Evolutionary conservation across 164 flowering plant genomes (phyloP), one percentile per base, ranked within the genome.

Genomic region (Stephania cephalantha): DNA sequence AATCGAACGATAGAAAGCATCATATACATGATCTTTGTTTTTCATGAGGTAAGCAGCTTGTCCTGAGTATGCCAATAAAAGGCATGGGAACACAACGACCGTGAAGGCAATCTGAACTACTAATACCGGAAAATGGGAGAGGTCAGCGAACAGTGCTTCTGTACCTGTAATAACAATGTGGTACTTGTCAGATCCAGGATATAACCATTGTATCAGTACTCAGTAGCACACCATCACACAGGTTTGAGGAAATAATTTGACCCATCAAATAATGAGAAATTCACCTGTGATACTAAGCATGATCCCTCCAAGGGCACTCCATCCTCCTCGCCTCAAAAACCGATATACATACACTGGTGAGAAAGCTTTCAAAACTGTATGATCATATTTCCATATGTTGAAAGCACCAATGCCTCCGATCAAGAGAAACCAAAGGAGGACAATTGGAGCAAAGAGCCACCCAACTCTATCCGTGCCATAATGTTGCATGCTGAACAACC

Each of bases 401-500:
- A 82, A 87, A 58, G 90, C 85, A 74, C 99, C 99, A 76, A 93
- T 90, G 17, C 90, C 90, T 74, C 99, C 99, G 82, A 93, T 92
- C 30, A 90, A 74, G 45, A 95, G 88, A 84, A 95, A 93, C 98
- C 99, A 95, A 73, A 95, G 83, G 71, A 95, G 86, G 52, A 95
- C 97, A 73, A 95, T 74, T 9, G 99, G 99, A 69, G 99, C 99
- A 84, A 93, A 93, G 45, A 93, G 91, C 98, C 98, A 93, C 45
- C 97, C 91, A 78, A 95, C 97, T 84, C 71, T 91, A 73, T 93
- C 97, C 10, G 99, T 92, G 10, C 99, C 99, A 74, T 91, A 92
- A 78, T 90, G 99, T 79, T 95, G 98, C 95, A 95, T 79, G 87
- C 98, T 93, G 80, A 95, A 95, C 77, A 95, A 85, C 22, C 96